Base-by-base conservation (phyloP, 306 rosid species). In the Hippophae tibetana region DNA sequence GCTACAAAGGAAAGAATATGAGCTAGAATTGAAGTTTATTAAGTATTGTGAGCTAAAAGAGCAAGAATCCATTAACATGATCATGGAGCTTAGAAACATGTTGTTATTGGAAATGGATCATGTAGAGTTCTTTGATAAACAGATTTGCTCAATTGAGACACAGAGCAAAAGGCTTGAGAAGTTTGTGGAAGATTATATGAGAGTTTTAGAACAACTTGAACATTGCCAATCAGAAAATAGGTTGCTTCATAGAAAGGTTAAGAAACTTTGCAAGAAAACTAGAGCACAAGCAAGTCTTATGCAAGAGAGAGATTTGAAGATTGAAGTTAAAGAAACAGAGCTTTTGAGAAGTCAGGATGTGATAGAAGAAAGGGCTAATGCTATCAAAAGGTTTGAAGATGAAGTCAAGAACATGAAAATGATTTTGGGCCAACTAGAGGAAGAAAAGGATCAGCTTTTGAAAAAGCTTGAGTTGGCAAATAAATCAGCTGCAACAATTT, bases 31-130 rank as follows among this genome's bases (percentile, higher is more conserved):
- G 69, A 60, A 74, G 57, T 84, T 87, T 56, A 63, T 75, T 3
- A 27, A 65, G 59, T 85, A 79, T 43, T 72, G 79, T 47, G 75
- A 83, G 47, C 65, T 85, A 79, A 85, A 81, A 72, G 92, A 85
- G 58, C 59, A 64, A 66, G 89, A 85, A 64, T 67, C 72, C 23
- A 18, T 18, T 18, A 18, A 18, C 62, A 6, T 71, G 62, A 65
- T 83, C 25, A 6, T 40, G 62, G 85, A 83, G 71, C 55, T 81
- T 2, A 72, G 40, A 45, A 78, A 76, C 82, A 61, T 63, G 47
- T 54, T 85, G 76, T 51, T 74, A 6, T 10, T 77, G 58, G 87
- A 81, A 69, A 65, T 43, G 54, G 68, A 78, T 47, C 84, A 44
- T 4, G 79, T 61, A 44, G 84, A 75, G 49, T 83, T 85, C 54